Evolutionary conservation across 2,329 filamentous ascomycete genomes (phyloP).

Genomic region (Neurospora sp.): DNA sequence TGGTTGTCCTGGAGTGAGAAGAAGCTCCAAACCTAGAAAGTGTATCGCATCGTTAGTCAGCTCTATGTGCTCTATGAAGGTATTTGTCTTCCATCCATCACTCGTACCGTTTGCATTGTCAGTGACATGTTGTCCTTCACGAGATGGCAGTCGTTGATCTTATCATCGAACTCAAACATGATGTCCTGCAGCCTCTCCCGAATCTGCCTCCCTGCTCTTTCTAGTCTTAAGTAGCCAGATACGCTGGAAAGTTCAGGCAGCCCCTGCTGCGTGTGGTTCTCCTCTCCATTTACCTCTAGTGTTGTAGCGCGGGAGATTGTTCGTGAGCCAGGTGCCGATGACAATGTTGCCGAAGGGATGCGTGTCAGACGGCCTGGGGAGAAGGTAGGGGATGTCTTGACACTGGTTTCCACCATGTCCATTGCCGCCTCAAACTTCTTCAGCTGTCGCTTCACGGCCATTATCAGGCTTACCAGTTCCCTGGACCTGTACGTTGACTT

Average conservation of each 20-base stretch:
- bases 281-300: not conserved
- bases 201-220: not conserved
- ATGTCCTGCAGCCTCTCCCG: constrained; percentile 12
- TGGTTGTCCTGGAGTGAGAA: constrained; percentile 19
- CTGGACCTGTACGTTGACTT: constrained; percentile 8
- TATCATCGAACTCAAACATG: constrained; percentile 20
- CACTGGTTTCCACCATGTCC: not conserved
- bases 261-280: not conserved
- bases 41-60: not conserved
- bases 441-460: not conserved
- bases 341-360: not conserved
- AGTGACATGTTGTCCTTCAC: constrained; percentile 19
- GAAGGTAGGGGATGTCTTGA: not conserved
- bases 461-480: constrained; percentile 11
- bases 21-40: constrained; percentile 15
- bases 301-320: not conserved
- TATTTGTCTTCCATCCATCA: no score
- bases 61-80: not conserved
- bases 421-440: not conserved
- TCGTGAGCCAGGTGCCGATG: not conserved
- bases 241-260: not conserved
- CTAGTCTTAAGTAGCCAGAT: not conserved
- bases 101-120: constrained; percentile 19
- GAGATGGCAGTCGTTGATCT: constrained; percentile 20
- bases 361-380: not conserved